phyloP scores from a whole-genome alignment of 2,329 filamentous ascomycete species.

The Exophiala sideris region DNA sequence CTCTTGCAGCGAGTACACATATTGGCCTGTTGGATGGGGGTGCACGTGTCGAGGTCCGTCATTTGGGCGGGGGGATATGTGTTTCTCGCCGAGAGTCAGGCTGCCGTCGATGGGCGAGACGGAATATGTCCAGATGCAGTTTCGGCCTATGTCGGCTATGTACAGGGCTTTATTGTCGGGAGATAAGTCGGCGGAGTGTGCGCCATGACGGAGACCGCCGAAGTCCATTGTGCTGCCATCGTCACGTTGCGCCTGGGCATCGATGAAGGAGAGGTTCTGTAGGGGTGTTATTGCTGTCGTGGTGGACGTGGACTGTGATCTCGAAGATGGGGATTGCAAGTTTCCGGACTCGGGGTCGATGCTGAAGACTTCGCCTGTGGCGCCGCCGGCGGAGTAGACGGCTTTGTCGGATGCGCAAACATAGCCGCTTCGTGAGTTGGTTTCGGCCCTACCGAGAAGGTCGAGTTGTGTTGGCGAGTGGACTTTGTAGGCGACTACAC shows the following conservation, averaged over 20 bases:
- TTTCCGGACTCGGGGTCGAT: conserved; percentile 23
- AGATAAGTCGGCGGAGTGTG: conserved; percentile 30
- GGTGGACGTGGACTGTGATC: not conserved
- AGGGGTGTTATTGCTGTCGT: conserved; percentile 12
- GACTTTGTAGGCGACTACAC: conserved; percentile 27
- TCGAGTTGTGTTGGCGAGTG: conserved; percentile 23
- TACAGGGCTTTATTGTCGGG: conserved; percentile 28
- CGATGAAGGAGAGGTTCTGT: conserved; percentile 26
- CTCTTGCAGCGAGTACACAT: conserved; percentile 28
- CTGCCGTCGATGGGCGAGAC: conserved; percentile 12
- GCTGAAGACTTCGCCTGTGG: conserved; percentile 28
- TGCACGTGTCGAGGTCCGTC: conserved; percentile 29
- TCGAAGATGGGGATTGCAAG: conserved; percentile 7
- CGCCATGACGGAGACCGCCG: conserved; percentile 29
- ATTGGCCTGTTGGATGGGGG: conserved; percentile 26
- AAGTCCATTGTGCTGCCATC: conserved; percentile 29
- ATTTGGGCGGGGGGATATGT: conserved; percentile 22
- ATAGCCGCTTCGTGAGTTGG: conserved; percentile 27
- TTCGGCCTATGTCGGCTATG: conserved; percentile 31
- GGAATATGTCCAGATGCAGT: conserved; percentile 29
- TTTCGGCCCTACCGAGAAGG: conserved; percentile 22
- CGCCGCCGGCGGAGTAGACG: conserved; percentile 28
- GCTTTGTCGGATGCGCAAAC: conserved; percentile 23
- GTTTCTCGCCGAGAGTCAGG: conserved; percentile 23
- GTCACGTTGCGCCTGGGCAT: conserved; percentile 19